Conservation (phyloP, 805 yeast genomes). For the Saccharomycopsis sp. region DNA sequence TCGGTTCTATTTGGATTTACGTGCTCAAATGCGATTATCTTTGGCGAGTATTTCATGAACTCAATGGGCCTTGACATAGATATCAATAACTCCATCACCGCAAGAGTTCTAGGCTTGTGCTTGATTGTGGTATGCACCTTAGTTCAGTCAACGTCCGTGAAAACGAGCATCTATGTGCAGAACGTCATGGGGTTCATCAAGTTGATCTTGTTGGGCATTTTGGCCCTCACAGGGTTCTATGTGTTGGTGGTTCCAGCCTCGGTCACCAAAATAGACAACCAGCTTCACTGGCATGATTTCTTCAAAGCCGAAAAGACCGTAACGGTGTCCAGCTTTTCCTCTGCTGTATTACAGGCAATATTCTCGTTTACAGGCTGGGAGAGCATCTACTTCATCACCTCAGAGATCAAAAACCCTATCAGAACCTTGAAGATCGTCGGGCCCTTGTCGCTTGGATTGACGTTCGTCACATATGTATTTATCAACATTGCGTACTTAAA, state of each 20-base stretch:
- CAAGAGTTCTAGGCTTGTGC: slow-evolving; percentile 37
- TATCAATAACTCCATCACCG: slow-evolving; percentile 31
- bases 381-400: slow-evolving; percentile 51
- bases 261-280: slow-evolving; percentile 38
- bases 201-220: slow-evolving; percentile 43
- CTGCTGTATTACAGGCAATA: slow-evolving; percentile 50
- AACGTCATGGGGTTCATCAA: slow-evolving; percentile 59
- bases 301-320: slow-evolving; percentile 30
- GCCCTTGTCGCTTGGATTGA: slow-evolving; percentile 43
- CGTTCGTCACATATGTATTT: slow-evolving; percentile 42
- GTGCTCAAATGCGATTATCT: slow-evolving; percentile 48
- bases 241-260: slow-evolving; percentile 42
- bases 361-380: slow-evolving; percentile 63
- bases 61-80: slow-evolving; percentile 37
- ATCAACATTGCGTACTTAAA: slow-evolving; percentile 52
- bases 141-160: slow-evolving; percentile 54
- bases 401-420: slow-evolving; percentile 54
- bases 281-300: slow-evolving; percentile 32
- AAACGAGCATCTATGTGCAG: slow-evolving; percentile 53
- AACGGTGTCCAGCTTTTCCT: slow-evolving; percentile 40
- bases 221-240: slow-evolving; percentile 54
- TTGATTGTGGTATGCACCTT: slow-evolving; percentile 33
- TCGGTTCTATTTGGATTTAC: slow-evolving; percentile 50
- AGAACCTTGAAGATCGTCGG: slow-evolving; percentile 56
- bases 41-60: slow-evolving; percentile 52